Evolutionary conservation across 2,329 filamentous ascomycete genomes (phyloP).

Genomic region (Exophiala mesophila): DNA sequence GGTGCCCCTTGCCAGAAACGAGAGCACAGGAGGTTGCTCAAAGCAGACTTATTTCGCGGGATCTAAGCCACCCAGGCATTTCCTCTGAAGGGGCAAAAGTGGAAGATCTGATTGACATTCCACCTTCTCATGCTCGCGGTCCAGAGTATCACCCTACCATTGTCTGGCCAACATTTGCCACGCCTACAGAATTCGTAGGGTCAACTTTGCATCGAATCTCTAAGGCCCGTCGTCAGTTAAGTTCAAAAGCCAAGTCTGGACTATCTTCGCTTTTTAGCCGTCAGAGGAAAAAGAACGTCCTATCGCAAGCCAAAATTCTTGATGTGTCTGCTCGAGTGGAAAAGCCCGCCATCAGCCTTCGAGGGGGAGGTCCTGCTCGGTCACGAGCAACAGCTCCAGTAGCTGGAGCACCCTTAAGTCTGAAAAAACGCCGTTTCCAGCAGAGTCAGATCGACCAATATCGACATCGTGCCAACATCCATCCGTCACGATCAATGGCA

Average conservation of each 20-base stretch:
- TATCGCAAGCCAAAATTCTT: no score
- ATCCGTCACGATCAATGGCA: no score
- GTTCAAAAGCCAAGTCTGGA: background rate
- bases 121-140: slow-evolving; percentile 19
- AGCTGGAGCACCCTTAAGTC: no score
- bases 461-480: no score
- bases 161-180: background rate
- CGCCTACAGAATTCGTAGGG: background rate
- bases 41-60: slow-evolving; percentile 19
- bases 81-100: slow-evolving; percentile 15
- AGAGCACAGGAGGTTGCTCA: slow-evolving; percentile 21
- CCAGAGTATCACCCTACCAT: slow-evolving; percentile 4
- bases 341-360: no score
- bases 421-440: no score
- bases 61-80: slow-evolving; percentile 16
- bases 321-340: no score
- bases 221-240: background rate
- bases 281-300: no score
- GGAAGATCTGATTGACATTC: slow-evolving; percentile 20
- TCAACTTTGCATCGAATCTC: background rate
- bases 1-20: slow-evolving; percentile 21
- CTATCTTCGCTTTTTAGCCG: background rate
- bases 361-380: no score
- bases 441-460: no score
- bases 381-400: no score